phyloP scores from a whole-genome alignment of 2,329 filamentous ascomycete genomes.

The Endoconidiophora polonica region DNA sequence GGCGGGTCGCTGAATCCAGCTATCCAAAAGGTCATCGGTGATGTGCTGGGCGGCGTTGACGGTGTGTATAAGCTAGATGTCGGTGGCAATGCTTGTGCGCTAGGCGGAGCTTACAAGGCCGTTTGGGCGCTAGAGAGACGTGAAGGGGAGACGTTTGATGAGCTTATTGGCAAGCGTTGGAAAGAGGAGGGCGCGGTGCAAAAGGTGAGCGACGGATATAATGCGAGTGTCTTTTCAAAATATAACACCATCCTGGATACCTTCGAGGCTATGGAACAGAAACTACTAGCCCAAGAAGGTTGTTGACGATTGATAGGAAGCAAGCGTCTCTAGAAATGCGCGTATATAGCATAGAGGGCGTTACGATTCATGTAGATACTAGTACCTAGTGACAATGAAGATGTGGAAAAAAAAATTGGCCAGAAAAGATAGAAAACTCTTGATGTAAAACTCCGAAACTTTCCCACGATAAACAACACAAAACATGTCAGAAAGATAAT shows the following conservation, averaged over 20 bases:
- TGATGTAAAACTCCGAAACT: slow-evolving; percentile 1
- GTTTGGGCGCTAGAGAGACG: slow-evolving; percentile 72
- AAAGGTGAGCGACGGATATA: slow-evolving; percentile 69
- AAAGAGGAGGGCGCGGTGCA: slow-evolving; percentile 67
- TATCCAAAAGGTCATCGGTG: slow-evolving; percentile 68
- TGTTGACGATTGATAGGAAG: slow-evolving; percentile 11
- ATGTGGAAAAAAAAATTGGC: slow-evolving; percentile 5
- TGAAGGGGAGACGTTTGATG: slow-evolving; percentile 64
- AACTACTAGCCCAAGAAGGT: slow-evolving; percentile 28
- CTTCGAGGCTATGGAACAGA: slow-evolving; percentile 59
- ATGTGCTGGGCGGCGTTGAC: slow-evolving; percentile 76
- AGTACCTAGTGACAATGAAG: neutral
- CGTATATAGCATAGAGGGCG: neutral
- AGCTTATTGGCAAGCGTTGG: slow-evolving; percentile 72
- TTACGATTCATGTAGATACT: neutral
- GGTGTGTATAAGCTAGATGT: slow-evolving; percentile 90
- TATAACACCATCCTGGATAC: slow-evolving; percentile 64
- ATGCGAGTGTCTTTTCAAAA: slow-evolving; percentile 52
- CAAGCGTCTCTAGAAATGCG: neutral
- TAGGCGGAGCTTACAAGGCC: slow-evolving; percentile 90
- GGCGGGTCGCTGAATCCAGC: slow-evolving; percentile 81
- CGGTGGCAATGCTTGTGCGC: slow-evolving; percentile 83
- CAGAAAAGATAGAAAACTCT: slow-evolving; percentile 12
- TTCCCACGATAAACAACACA: neutral
- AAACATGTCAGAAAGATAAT: neutral